These are phyloP conservation scores for Botryobasidium botryosum DNA, from an alignment of 768 basidiomycete genomes.

Conservation along the genomic window DNA sequence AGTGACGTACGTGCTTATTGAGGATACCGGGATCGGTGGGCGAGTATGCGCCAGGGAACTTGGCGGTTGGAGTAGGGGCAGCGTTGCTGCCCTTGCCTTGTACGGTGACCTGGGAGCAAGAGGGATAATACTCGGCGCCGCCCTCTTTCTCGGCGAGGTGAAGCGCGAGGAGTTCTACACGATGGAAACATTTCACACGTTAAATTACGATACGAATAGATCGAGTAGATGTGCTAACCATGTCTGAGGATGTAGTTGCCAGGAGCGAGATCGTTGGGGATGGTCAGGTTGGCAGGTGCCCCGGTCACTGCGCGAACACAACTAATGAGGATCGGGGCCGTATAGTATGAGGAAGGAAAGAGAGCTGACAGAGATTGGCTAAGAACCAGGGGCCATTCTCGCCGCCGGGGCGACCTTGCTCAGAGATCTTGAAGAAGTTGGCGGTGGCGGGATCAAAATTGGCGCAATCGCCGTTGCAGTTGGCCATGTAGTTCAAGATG, in stretches of 20 bases:
- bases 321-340: neutral
- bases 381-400: constrained; percentile 38
- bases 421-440: constrained; percentile 59
- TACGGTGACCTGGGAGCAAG: constrained; percentile 39
- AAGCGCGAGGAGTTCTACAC: constrained; percentile 41
- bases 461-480: constrained; percentile 40
- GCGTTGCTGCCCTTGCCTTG: constrained; percentile 35
- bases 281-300: constrained; percentile 16
- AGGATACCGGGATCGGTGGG: constrained; percentile 58
- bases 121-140: constrained; percentile 69
- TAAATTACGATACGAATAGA: neutral
- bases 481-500: constrained; percentile 56
- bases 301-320: constrained; percentile 24
- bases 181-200: neutral
- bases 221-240: constrained; percentile 17
- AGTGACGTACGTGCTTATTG: constrained; percentile 15
- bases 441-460: constrained; percentile 40
- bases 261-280: constrained; percentile 31
- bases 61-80: constrained; percentile 32
- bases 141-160: constrained; percentile 40
- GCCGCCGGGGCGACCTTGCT: constrained; percentile 23
- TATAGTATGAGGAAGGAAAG: neutral
- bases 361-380: constrained; percentile 9
- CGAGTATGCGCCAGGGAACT: constrained; percentile 55
- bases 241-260: constrained; percentile 65